Conservation (phyloP, 768 basidiomycete genomes). For the Hypholoma fasciculare region DNA sequence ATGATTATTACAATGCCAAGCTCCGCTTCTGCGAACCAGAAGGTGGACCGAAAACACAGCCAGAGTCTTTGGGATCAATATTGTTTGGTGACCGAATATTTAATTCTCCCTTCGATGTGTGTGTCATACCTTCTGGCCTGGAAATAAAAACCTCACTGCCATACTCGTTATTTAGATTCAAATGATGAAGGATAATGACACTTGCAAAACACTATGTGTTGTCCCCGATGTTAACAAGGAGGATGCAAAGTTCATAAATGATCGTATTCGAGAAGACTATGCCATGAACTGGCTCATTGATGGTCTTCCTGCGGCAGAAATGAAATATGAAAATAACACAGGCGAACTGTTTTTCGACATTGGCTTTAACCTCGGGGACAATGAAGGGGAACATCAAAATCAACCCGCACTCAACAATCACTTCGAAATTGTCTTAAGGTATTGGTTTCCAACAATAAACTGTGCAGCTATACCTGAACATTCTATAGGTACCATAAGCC, state of each 20-base stretch:
- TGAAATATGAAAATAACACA: constrained; percentile 79
- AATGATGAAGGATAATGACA: constrained; percentile 75
- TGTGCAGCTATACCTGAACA: not conserved
- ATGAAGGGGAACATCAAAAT: constrained; percentile 56
- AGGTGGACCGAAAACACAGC: constrained; percentile 69
- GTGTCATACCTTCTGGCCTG: constrained; percentile 18
- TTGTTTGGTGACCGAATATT: constrained; percentile 97
- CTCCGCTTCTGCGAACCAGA: constrained; percentile 87
- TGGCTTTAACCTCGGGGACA: constrained; percentile 90
- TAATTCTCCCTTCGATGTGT: constrained; percentile 83
- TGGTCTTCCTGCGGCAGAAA: constrained; percentile 91
- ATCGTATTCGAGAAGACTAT: constrained; percentile 90
- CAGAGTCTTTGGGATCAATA: constrained; percentile 89
- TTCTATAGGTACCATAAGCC: constrained; percentile 74
- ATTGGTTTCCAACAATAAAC: too few species aligned
- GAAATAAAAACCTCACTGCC: constrained; percentile 12
- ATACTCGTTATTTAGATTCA: constrained; percentile 52
- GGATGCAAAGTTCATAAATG: constrained; percentile 88
- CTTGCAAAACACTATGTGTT: constrained; percentile 77
- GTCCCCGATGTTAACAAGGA: constrained; percentile 54
- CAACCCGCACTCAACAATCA: constrained; percentile 86
- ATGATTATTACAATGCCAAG: constrained; percentile 89
- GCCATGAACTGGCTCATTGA: constrained; percentile 95
- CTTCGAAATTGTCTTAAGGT: constrained; percentile 85
- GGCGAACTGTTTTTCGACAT: constrained; percentile 91